A percentile compares a stretch with the other conserved stretches of the same genome.
Evolutionary conservation across 257 asterid genomes (phyloP).

Genomic region (Linderniella brevidens): DNA sequence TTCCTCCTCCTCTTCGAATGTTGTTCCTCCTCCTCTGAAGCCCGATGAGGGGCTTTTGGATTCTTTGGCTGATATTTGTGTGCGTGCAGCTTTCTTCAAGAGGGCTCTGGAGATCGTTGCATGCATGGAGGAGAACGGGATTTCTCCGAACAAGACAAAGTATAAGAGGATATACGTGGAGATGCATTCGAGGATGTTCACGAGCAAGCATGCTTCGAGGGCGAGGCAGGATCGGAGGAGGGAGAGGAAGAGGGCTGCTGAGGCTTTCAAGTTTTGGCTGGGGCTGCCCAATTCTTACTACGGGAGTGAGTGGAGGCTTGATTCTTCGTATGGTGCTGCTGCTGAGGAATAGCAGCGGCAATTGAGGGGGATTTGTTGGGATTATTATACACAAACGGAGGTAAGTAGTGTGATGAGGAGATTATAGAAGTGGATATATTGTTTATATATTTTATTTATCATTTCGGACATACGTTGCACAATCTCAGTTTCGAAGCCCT

Average conservation of each 20-base stretch:
- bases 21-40: conserved; percentile 49
- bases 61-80: conserved; percentile 84
- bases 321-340: conserved; percentile 27
- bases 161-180: conserved; percentile 81
- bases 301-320: conserved; percentile 76
- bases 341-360: conserved; percentile 6
- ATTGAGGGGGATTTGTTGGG: no score
- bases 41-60: conserved; percentile 88
- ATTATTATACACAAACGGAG: no score
- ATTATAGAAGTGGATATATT: no score
- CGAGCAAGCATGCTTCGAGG: conserved; percentile 95
- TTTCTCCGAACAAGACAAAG: conserved; percentile 78
- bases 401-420: no score
- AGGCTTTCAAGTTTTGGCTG: conserved; percentile 97
- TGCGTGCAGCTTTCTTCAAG: conserved; percentile 83
- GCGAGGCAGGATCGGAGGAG: conserved; percentile 76
- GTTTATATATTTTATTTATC: no score
- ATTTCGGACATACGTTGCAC: no score
- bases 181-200: conserved; percentile 97
- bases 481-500: no score
- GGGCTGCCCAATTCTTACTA: conserved; percentile 88
- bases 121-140: conserved; percentile 83
- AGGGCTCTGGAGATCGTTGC: conserved; percentile 87
- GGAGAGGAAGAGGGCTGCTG: conserved; percentile 89
- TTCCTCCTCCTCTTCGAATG: conserved; percentile 12